Base-by-base conservation (phyloP, 345 rosid genomes). In the Eucalyptus viminalis region DNA sequence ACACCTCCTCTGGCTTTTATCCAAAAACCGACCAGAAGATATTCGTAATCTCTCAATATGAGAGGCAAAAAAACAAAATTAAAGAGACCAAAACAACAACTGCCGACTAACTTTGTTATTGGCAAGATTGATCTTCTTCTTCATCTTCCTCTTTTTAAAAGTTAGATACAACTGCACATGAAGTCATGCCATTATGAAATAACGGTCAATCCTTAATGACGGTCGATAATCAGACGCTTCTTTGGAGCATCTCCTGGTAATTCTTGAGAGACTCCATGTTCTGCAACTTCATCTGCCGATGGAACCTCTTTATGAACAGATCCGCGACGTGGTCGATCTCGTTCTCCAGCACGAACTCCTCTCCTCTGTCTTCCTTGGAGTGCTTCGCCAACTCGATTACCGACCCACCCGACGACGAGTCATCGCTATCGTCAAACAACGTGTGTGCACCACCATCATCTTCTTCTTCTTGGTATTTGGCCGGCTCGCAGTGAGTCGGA, bases 321-420 rank as follows among this genome's bases (percentile, higher is more conserved):
- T 96, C 99, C 1, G 98, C 98, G 14, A 94, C 96, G 43, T 62
- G 92, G 91, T 97, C 98, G 29, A 97, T 96, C 93, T 97, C 99
- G 49, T 95, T 97, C 91, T 97, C 99, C 88, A 97, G 90, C 53
- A 86, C 93, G 92, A 97, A 97, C 92, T 94, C 97, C 89, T 93
- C 95, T 50, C 98, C 98, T 58, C 47, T 76, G 85, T 93, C 94
- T 44, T 94, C 94, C 90, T 92, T 97, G 3, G 95, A 92, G 10
- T 93, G 93, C 92, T 94, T 96, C 89, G 95, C 97, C 87, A 97
- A 51, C 4, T 97, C 99, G 80, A 96, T 94, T 87, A 96, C 96
- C 6, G 99, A 96, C n/a, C 93, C 93, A 43, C 95, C 97, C 6
- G 93, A 91, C 9, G 47, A 40, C 15, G 29, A 21, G 85, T 76